A percentile compares a stretch with the other conserved stretches of the same genome.
Evolutionary conservation across 768 basidiomycete genomes (phyloP).

Genomic region (Hemileccinum rubropunctum): DNA sequence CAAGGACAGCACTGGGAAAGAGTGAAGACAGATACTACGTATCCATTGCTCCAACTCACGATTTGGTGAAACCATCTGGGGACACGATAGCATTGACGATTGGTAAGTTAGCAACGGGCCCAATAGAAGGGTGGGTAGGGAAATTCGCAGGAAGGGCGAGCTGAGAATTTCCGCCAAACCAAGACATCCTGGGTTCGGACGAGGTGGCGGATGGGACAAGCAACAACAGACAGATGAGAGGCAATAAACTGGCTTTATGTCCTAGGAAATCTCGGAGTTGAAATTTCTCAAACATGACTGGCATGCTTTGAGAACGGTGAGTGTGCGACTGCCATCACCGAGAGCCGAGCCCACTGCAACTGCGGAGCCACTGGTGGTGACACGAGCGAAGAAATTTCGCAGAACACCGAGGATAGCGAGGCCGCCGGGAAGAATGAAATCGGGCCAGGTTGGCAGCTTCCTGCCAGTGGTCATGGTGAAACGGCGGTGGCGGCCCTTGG

Average conservation of each 20-base stretch:
- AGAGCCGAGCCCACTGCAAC: neutral
- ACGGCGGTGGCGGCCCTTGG: too few relatives aligned
- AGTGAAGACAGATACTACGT: neutral
- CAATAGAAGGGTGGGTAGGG: slow-evolving; percentile 9
- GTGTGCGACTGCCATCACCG: neutral
- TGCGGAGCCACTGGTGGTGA: neutral
- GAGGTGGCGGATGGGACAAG: neutral
- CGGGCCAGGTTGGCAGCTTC: neutral
- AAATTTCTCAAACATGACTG: neutral
- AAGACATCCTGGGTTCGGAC: slow-evolving; percentile 1
- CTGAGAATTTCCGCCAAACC: slow-evolving; percentile 1
- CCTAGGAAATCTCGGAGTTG: neutral
- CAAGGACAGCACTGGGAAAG: slow-evolving; percentile 31
- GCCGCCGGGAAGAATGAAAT: neutral
- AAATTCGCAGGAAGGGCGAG: neutral
- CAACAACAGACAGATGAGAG: neutral
- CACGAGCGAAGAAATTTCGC: neutral
- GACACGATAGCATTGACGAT: slow-evolving; percentile 15
- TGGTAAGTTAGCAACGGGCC: slow-evolving; percentile 24
- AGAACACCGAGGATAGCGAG: neutral
- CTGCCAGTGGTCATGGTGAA: too few relatives aligned
- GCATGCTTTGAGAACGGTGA: neutral
- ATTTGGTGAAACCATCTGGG: slow-evolving; percentile 39
- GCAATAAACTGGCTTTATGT: neutral
- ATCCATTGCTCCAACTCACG: slow-evolving; percentile 8